Conservation (phyloP, 2,329 filamentous ascomycete genomes). For the Pseudocercospora fuligena region DNA sequence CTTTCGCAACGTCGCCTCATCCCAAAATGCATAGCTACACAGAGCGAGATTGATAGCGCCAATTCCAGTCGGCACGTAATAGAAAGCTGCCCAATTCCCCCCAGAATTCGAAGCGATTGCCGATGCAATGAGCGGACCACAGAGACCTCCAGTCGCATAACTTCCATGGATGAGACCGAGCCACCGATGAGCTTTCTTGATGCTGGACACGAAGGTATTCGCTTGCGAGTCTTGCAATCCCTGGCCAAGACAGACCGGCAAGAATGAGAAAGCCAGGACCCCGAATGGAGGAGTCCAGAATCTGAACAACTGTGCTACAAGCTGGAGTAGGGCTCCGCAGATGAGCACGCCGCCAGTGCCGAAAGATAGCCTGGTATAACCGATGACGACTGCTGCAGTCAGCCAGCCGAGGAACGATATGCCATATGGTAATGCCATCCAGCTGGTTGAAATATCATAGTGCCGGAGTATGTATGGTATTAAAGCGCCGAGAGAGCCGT, state of each 20-base stretch:
- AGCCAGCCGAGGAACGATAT: slow-evolving; percentile 66
- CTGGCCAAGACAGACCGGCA: slow-evolving; percentile 63
- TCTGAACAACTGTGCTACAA: slow-evolving; percentile 59
- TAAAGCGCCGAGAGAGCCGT: slow-evolving; percentile 66
- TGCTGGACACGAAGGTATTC: slow-evolving; percentile 62
- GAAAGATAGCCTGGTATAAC: slow-evolving; percentile 57
- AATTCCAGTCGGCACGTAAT: slow-evolving; percentile 24
- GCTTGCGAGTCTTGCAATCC: slow-evolving; percentile 68
- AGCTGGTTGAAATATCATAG: slow-evolving; percentile 59
- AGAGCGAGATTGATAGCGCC: slow-evolving; percentile 25
- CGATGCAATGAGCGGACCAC: slow-evolving; percentile 26
- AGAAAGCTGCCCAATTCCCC: slow-evolving; percentile 29
- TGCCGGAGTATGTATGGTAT: slow-evolving; percentile 66
- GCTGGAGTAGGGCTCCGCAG: slow-evolving; percentile 61
- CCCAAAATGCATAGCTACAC: slow-evolving; percentile 24
- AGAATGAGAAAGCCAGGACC: slow-evolving; percentile 63
- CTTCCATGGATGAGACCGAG: slow-evolving; percentile 27
- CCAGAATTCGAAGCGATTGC: slow-evolving; percentile 22
- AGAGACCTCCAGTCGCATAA: slow-evolving; percentile 25
- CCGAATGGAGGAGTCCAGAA: slow-evolving; percentile 63
- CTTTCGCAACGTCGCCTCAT: slow-evolving; percentile 13
- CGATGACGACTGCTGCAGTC: slow-evolving; percentile 61
- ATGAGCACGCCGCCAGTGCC: slow-evolving; percentile 62
- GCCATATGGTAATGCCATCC: slow-evolving; percentile 51
- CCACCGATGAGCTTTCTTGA: slow-evolving; percentile 28